phyloP scores from a whole-genome alignment of 331 rosid species.

The Malus hybrid region DNA sequence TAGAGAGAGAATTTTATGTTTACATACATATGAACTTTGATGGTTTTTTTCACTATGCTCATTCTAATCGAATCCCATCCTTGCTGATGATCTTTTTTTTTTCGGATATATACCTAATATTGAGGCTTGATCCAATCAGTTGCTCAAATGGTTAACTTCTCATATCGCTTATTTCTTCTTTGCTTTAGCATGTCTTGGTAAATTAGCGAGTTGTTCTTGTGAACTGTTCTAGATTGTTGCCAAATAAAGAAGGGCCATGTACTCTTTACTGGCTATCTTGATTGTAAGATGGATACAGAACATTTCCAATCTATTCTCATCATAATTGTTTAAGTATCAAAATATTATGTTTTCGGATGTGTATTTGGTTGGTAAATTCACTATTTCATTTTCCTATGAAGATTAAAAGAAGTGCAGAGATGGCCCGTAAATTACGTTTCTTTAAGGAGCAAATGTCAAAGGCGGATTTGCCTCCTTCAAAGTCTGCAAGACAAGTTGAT shows the following conservation, averaged over 20 bases:
- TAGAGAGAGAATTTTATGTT: neutral
- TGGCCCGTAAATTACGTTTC: conserved; percentile 85
- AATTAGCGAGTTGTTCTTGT: neutral
- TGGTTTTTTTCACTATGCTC: neutral
- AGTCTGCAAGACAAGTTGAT: conserved; percentile 30
- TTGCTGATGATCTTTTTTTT: neutral
- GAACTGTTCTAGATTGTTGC: neutral
- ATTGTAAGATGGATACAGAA: neutral
- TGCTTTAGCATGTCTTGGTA: neutral
- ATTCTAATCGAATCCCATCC: neutral
- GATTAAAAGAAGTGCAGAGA: conserved; percentile 93
- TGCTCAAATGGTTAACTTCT: conserved; percentile 1
- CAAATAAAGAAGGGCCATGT: neutral
- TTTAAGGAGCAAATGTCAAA: conserved; percentile 89
- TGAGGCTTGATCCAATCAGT: neutral
- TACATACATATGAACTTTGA: neutral
- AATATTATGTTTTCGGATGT: neutral
- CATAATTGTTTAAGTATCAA: neutral
- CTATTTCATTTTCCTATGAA: conserved; percentile 22
- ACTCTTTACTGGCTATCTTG: neutral
- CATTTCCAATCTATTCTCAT: neutral
- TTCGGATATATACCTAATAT: neutral
- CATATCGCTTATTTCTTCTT: neutral
- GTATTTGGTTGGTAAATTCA: neutral
- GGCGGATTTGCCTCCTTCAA: conserved; percentile 64